Conservation (phyloP, 140 eudicot species). For the Flaveria floridana region DNA sequence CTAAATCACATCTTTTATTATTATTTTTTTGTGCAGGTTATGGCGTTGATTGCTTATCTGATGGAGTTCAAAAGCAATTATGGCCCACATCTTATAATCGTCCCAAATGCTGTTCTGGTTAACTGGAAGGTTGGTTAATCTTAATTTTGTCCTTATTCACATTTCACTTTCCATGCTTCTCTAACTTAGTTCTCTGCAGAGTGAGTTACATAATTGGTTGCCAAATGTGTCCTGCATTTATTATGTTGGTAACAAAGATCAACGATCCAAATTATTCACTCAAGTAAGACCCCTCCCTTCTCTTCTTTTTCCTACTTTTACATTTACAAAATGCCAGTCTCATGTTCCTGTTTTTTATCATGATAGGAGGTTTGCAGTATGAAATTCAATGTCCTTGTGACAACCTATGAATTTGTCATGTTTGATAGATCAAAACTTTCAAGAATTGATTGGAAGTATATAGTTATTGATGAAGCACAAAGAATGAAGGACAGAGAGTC, state of each 20-base stretch:
- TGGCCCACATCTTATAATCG: conserved; percentile 99
- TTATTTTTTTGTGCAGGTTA: conserved; percentile 50
- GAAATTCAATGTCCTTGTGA: conserved; percentile 96
- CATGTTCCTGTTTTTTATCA: conserved; percentile 11
- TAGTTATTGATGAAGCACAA: conserved; percentile 96
- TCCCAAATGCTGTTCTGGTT: conserved; percentile 96
- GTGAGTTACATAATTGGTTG: conserved; percentile 93
- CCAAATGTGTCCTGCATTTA: conserved; percentile 91
- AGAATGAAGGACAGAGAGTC: conserved; percentile 98
- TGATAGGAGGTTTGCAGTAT: conserved; percentile 75
- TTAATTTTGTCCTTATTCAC: not conserved
- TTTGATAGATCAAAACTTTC: conserved; percentile 86
- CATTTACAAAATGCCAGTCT: not conserved
- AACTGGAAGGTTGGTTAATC: conserved; percentile 85
- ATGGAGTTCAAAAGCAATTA: conserved; percentile 98
- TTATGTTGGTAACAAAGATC: conserved; percentile 92
- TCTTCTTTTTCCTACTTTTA: not conserved
- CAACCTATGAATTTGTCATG: conserved; percentile 96
- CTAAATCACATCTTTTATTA: not conserved
- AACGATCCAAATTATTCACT: conserved; percentile 79
- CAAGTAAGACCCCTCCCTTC: conserved; percentile 53
- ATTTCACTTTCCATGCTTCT: not conserved
- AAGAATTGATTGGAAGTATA: conserved; percentile 94
- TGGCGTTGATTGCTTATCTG: conserved; percentile 94
- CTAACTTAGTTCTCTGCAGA: conserved; percentile 49